Evolutionary conservation across 768 basidiomycete genomes (phyloP).

Genomic region (Suillus subaureus): DNA sequence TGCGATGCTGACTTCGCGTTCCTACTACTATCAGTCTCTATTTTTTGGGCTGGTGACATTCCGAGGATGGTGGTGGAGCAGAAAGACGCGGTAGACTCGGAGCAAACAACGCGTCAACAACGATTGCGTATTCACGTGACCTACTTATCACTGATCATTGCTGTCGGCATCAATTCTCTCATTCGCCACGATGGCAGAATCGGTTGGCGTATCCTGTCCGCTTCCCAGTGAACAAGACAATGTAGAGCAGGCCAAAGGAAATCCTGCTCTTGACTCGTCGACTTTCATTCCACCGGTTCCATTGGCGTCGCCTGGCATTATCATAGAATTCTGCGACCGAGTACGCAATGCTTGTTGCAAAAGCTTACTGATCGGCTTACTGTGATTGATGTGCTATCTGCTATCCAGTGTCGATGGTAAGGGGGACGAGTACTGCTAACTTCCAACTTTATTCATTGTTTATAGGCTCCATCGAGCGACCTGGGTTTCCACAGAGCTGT

Average conservation of each 20-base stretch:
- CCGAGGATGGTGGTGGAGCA: slow-evolving; percentile 4
- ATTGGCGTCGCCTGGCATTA: slow-evolving; percentile 55
- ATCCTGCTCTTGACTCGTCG: slow-evolving; percentile 42
- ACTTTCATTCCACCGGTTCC: slow-evolving; percentile 60
- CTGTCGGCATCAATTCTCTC: not conserved
- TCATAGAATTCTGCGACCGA: slow-evolving; percentile 92
- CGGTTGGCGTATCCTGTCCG: slow-evolving; percentile 10
- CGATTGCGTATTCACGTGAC: slow-evolving; percentile 36
- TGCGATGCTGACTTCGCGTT: slow-evolving; percentile 6
- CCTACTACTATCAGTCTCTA: not conserved
- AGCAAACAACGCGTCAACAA: slow-evolving; percentile 57
- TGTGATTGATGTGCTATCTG: slow-evolving; percentile 4
- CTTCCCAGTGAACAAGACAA: slow-evolving; percentile 28
- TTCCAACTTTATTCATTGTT: slow-evolving; percentile 4
- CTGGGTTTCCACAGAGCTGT: slow-evolving; percentile 92
- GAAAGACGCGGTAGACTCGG: slow-evolving; percentile 13
- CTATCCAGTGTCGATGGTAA: slow-evolving; percentile 77
- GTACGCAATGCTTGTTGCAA: slow-evolving; percentile 43
- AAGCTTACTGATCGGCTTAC: slow-evolving; percentile 1
- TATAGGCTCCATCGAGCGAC: slow-evolving; percentile 87
- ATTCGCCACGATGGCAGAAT: slow-evolving; percentile 29
- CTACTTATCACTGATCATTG: slow-evolving; percentile 8
- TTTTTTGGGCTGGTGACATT: not conserved
- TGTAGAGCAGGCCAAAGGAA: slow-evolving; percentile 4
- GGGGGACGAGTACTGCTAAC: slow-evolving; percentile 18